Evolutionary conservation across 192 early-diverging fungal species (phyloP).

Genomic region (Pecoramyces ruminantium): DNA sequence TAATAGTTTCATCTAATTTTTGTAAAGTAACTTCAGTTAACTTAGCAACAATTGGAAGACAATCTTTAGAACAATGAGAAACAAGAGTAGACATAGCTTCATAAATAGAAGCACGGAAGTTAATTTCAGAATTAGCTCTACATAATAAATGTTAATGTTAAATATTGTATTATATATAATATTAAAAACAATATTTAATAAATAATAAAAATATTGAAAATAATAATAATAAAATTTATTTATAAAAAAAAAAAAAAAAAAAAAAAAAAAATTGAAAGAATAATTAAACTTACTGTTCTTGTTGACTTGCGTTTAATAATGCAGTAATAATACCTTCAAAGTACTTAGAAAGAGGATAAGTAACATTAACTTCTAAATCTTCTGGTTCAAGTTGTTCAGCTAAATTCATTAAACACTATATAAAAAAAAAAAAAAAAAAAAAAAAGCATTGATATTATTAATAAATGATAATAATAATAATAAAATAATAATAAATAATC

Average conservation of each 20-base stretch:
- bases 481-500: too few species aligned
- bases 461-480: too few species aligned
- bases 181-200: too few species aligned
- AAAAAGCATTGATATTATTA: constrained; percentile 3
- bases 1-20: constrained; percentile 59
- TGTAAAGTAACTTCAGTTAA: constrained; percentile 60
- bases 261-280: neutral
- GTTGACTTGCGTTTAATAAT: constrained; percentile 54
- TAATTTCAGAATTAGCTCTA: constrained; percentile 55
- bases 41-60: constrained; percentile 51
- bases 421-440: neutral
- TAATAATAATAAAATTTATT: too few species aligned
- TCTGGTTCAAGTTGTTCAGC: constrained; percentile 59
- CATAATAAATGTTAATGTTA: too few species aligned
- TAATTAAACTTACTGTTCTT: constrained; percentile 8
- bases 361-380: constrained; percentile 29
- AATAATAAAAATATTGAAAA: too few species aligned
- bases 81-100: constrained; percentile 81
- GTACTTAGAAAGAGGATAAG: constrained; percentile 61
- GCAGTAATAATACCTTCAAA: constrained; percentile 68
- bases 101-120: constrained; percentile 79
- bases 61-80: constrained; percentile 49
- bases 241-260: too few species aligned
- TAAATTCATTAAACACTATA: constrained; percentile 74
- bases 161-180: too few species aligned